Evolutionary conservation across 169 alveolate species (phyloP).

Genomic region (Plasmodium sp.): DNA sequence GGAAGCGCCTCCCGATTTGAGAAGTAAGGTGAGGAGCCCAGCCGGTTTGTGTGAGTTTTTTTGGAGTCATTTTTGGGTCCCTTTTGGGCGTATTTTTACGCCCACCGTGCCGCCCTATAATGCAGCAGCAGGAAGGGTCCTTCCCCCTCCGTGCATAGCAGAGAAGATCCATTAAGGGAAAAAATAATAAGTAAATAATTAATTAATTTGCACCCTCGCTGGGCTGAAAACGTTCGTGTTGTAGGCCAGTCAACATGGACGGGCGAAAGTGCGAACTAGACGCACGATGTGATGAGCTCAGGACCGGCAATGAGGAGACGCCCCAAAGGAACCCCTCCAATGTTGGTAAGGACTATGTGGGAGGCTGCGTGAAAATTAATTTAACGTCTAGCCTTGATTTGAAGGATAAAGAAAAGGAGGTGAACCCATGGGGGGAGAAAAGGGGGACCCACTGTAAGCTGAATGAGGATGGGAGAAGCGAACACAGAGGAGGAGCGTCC

Average conservation of each 20-base stretch:
- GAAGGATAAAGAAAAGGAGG: not conserved
- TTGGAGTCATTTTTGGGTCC: not conserved
- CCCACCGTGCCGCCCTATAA: not conserved
- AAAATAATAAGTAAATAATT: not conserved
- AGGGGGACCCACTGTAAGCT: not conserved
- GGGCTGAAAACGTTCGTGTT: not conserved
- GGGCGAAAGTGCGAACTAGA: not conserved
- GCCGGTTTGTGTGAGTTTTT: not conserved
- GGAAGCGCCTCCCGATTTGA: not conserved
- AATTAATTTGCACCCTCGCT: not conserved
- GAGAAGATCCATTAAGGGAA: not conserved
- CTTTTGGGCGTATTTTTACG: not conserved
- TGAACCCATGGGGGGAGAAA: not conserved
- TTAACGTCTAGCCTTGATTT: not conserved
- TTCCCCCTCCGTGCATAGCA: not conserved
- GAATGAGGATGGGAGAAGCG: not conserved
- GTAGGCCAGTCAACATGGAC: not conserved
- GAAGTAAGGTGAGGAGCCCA: not conserved
- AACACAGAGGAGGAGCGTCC: not conserved
- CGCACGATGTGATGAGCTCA: not conserved
- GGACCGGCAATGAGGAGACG: not conserved
- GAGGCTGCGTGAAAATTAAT: not conserved
- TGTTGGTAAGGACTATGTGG: not conserved
- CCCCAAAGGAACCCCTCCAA: not conserved
- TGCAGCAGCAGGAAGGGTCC: not conserved